phyloP scores from a whole-genome alignment of 225 moss, liverwort and hornwort genomes.

The Neckera pumila region DNA sequence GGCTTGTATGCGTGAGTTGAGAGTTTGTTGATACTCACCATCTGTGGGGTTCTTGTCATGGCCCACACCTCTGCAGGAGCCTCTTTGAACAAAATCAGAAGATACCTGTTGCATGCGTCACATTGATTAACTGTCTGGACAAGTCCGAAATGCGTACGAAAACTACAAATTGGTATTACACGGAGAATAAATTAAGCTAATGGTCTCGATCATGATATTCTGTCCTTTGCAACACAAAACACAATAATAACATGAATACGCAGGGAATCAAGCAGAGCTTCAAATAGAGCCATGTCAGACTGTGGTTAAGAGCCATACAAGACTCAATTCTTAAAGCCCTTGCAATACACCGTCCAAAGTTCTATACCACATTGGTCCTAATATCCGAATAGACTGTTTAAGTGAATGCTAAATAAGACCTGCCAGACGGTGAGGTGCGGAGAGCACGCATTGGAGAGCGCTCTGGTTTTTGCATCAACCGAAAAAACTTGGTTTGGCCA shows the following conservation, averaged over 20 bases:
- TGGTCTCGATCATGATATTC: background rate
- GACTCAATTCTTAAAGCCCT: background rate
- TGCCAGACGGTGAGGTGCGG: slow-evolving; percentile 95
- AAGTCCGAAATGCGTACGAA: background rate
- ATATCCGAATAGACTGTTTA: background rate
- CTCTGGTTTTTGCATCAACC: slow-evolving; percentile 87
- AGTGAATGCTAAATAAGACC: slow-evolving; percentile 25
- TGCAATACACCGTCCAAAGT: background rate
- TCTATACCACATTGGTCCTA: background rate
- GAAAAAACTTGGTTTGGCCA: slow-evolving; percentile 84
- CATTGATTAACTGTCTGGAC: background rate
- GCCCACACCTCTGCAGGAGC: slow-evolving; percentile 99
- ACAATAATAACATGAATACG: background rate
- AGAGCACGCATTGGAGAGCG: slow-evolving; percentile 97
- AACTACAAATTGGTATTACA: background rate
- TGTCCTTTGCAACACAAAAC: background rate
- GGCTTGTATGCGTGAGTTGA: background rate
- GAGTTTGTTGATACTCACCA: slow-evolving; percentile 37
- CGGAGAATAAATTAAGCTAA: background rate
- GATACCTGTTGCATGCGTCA: slow-evolving; percentile 55
- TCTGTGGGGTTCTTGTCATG: slow-evolving; percentile 92
- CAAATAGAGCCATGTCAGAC: background rate
- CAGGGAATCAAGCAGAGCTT: background rate
- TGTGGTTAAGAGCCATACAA: background rate
- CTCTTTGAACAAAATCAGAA: slow-evolving; percentile 85